Percentiles rank a stretch among this genome's conserved stretches.
Conservation (phyloP, 2,329 filamentous ascomycete species). For the Scedosporium boydii region DNA sequence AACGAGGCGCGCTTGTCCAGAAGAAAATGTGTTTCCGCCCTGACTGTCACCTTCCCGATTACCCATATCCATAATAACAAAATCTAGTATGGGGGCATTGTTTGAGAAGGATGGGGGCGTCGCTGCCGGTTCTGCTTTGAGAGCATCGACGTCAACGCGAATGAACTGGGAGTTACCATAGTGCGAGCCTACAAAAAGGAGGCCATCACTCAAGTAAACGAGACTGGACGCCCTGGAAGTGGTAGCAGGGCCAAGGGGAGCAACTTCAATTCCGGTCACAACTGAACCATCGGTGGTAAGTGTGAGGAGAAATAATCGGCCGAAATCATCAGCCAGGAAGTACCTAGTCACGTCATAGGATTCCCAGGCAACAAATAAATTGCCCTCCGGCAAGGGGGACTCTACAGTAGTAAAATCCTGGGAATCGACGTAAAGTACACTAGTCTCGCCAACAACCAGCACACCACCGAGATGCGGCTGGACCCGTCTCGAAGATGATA, state of each 20-base stretch:
- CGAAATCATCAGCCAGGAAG: slow-evolving; percentile 88
- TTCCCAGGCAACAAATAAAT: slow-evolving; percentile 88
- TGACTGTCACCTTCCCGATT: slow-evolving; percentile 70
- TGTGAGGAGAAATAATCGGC: slow-evolving; percentile 74
- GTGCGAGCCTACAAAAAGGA: slow-evolving; percentile 83
- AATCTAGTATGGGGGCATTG: slow-evolving; percentile 86
- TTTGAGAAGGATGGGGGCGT: slow-evolving; percentile 54
- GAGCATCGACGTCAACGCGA: slow-evolving; percentile 34
- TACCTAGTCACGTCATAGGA: slow-evolving; percentile 73
- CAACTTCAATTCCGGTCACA: slow-evolving; percentile 64
- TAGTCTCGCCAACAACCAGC: slow-evolving; percentile 69
- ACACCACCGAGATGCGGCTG: slow-evolving; percentile 59
- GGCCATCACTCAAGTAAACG: slow-evolving; percentile 64
- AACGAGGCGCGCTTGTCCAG: slow-evolving; percentile 86
- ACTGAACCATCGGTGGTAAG: slow-evolving; percentile 57
- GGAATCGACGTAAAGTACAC: slow-evolving; percentile 77
- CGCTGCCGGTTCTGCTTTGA: slow-evolving; percentile 57
- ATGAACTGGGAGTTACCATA: slow-evolving; percentile 86
- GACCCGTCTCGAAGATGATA: slow-evolving; percentile 24
- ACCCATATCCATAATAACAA: slow-evolving; percentile 93
- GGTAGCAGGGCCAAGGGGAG: slow-evolving; percentile 39
- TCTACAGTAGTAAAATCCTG: slow-evolving; percentile 58
- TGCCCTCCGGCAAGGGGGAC: slow-evolving; percentile 59
- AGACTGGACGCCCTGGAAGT: slow-evolving; percentile 71
- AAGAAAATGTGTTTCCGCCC: slow-evolving; percentile 78